Evolutionary conservation across 768 basidiomycete genomes (phyloP), one percentile per base, ranked within the genome.

Genomic region (Rhizopogon salebrosus): DNA sequence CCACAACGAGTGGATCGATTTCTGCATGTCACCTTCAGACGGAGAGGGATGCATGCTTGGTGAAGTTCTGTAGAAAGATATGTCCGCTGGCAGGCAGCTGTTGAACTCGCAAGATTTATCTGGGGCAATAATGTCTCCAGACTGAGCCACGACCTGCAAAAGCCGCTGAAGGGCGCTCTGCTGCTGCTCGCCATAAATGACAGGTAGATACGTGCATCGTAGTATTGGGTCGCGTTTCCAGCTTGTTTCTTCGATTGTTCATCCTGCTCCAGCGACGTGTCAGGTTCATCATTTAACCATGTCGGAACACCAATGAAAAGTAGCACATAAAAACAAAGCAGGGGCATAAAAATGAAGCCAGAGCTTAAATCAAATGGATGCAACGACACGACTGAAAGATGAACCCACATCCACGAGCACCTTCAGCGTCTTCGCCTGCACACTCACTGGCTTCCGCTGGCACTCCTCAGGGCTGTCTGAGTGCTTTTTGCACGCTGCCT

Each of bases 351-450:
- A 23, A 31, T 7, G 34, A 27, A 13, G 18, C 24, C 27, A 11
- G 13, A 27, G 27, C 6, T 14, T 2, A 36, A 20, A 43, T n/a
- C 11, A 11, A 18, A 16, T 5, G 16, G 10, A 5, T 11, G 31
- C 43, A 41, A 20, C 18, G n/a, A 24, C 26, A 14, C 27, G 10
- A 29, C n/a, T 11, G n/a, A 27, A 6, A 27, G 41, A 29, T 8
- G n/a, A 45, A 64, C 78, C 50, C 48, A 94, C 94, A 8, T 97
- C 93, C 18, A 79, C 75, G 26, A 97, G 65, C 0, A 84, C 75
- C 70, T 98, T 98, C 50, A 94, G 65, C 67, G 98, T 98, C 79
- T 95, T 97, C 11, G 80, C 77, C 68, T 93, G 93, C 53, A 73
- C 71, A 23, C 75, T 78, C 1, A 87, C 77, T 57, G 95, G 91